Conservation (phyloP, 208 protist species). For the Leishmania aethiopica region DNA sequence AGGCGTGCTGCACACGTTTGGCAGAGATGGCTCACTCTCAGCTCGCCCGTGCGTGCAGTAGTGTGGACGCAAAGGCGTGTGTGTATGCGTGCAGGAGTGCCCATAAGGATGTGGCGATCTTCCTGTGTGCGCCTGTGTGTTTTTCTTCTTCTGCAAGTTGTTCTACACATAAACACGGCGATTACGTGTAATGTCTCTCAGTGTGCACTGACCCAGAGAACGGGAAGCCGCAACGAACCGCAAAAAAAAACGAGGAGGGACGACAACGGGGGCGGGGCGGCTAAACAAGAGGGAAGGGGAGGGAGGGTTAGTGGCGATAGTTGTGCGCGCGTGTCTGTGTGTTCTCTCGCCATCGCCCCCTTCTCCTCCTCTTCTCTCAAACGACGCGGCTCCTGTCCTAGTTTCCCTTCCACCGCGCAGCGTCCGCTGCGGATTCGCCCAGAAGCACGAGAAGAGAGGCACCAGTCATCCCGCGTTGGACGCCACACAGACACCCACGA, state of each 20-base stretch:
- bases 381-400: neutral
- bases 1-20: neutral
- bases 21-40: neutral
- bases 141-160: neutral
- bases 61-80: neutral
- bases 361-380: neutral
- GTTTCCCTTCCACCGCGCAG: neutral
- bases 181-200: neutral
- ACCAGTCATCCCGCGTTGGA: neutral
- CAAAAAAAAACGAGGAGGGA: too few relatives aligned
- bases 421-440: neutral
- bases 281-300: neutral
- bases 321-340: constrained; percentile 6
- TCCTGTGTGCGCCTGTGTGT: constrained; percentile 1
- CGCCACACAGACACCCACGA: neutral
- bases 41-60: neutral
- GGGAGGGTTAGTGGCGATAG: neutral
- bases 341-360: neutral
- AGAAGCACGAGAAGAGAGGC: neutral
- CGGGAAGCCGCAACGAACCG: neutral
- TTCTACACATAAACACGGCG: neutral
- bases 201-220: neutral
- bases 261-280: too few relatives aligned
- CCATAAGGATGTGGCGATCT: neutral
- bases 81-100: neutral